Conservation (phyloP, 352 stramenopile species). For the Phytophthora quininea region DNA sequence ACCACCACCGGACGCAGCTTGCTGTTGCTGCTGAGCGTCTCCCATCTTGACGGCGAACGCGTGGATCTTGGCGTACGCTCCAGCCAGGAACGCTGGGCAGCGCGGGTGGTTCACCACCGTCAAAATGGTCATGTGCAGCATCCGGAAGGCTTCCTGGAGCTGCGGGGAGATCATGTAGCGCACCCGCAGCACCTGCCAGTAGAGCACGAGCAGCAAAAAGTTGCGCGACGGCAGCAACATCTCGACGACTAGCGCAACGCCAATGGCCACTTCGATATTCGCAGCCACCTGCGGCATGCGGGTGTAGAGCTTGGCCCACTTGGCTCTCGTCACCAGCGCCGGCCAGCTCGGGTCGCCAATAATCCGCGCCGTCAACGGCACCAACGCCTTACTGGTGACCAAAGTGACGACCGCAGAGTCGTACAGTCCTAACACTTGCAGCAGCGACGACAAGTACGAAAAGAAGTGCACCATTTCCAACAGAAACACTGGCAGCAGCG, state of each 20-base stretch:
- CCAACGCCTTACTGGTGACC: conserved; percentile 54
- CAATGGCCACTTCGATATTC: conserved; percentile 86
- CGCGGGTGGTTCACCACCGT: conserved; percentile 67
- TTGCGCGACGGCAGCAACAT: conserved; percentile 85
- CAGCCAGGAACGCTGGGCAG: conserved; percentile 59
- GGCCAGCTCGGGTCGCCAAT: conserved; percentile 69
- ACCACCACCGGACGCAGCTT: conserved; percentile 36
- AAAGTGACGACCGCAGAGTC: conserved; percentile 46
- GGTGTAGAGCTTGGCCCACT: conserved; percentile 86
- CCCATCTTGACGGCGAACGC: conserved; percentile 74
- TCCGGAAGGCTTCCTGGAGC: conserved; percentile 82
- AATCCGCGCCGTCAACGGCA: conserved; percentile 62
- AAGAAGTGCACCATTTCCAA: conserved; percentile 83
- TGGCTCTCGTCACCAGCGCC: conserved; percentile 54
- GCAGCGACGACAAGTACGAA: conserved; percentile 61
- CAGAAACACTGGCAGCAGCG: conserved; percentile 79
- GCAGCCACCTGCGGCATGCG: conserved; percentile 78
- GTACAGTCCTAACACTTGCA: conserved; percentile 60
- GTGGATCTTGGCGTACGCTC: conserved; percentile 74
- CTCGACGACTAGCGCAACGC: conserved; percentile 78
- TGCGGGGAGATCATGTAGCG: conserved; percentile 92
- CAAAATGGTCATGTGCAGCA: conserved; percentile 69
- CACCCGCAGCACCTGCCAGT: conserved; percentile 91
- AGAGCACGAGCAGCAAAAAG: conserved; percentile 86
- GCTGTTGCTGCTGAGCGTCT: conserved; percentile 54